Evolutionary conservation across 75 land plant species (phyloP).

Genomic region (Selaginella tamariscina): DNA sequence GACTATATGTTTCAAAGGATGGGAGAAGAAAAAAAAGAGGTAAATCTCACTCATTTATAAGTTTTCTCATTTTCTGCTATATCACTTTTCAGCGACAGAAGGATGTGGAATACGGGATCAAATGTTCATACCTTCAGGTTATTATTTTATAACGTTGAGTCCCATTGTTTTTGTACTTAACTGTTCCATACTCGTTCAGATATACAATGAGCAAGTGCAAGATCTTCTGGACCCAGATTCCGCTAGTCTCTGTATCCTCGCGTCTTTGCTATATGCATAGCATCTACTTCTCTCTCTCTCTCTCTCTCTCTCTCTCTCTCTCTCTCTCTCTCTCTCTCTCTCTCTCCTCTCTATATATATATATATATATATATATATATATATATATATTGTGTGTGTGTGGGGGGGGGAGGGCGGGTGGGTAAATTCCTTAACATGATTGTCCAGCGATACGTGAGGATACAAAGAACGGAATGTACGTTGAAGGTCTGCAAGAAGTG

Average conservation of each 20-base stretch:
- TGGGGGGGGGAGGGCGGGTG: no score
- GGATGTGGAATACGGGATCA: conserved; percentile 15
- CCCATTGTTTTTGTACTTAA: no score
- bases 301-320: no score
- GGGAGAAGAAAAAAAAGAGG: conserved; percentile 14
- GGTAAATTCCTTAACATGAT: not conserved
- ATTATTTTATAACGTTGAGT: not conserved
- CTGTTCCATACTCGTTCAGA: conserved; percentile 14
- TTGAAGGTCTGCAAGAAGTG: conserved; percentile 11
- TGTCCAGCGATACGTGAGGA: not conserved
- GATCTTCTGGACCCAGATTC: conserved; percentile 19
- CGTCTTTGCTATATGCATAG: not conserved
- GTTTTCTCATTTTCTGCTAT: not conserved
- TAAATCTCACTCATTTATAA: no score
- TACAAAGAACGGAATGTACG: not conserved
- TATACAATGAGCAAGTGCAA: conserved; percentile 22
- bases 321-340: no score
- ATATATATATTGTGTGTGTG: no score
- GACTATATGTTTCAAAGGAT: conserved; percentile 19
- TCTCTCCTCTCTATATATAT: no score
- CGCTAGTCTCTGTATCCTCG: conserved; percentile 18
- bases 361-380: no score
- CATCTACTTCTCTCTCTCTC: no score
- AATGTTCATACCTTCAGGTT: conserved; percentile 22
- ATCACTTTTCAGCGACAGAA: not conserved